Percentiles rank a stretch among this genome's conserved stretches.
phyloP scores from a whole-genome alignment of 2,329 filamentous ascomycete species.

The Conoideocrella luteorostrata region DNA sequence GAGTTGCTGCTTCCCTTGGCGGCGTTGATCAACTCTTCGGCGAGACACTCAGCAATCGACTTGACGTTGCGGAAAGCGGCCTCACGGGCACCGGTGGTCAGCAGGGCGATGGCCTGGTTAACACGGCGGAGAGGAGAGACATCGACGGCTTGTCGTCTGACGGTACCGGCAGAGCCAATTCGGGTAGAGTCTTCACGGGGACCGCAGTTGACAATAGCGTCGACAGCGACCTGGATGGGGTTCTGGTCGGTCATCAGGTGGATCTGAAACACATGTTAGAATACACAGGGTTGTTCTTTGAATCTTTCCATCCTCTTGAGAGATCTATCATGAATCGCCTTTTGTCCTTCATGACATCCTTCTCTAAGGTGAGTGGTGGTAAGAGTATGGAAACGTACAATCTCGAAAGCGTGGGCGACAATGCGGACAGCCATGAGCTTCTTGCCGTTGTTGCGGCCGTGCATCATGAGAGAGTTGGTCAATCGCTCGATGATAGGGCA shows the following conservation, averaged over 20 bases:
- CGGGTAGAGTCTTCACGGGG: conserved; percentile 99
- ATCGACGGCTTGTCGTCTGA: conserved; percentile 99
- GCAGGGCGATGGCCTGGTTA: conserved; percentile 98
- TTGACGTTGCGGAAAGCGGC: conserved; percentile 99
- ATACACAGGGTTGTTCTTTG: too few species aligned
- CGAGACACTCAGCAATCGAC: conserved; percentile 98
- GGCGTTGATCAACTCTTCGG: conserved; percentile 99
- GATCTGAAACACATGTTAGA: conserved; percentile 56
- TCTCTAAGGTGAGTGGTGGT: too few species aligned
- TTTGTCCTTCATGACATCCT: too few species aligned
- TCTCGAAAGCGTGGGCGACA: conserved; percentile 98
- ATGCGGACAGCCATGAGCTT: conserved; percentile 99
- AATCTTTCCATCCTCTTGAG: too few species aligned
- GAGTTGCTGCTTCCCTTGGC: conserved; percentile 99
- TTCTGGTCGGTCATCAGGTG: conserved; percentile 99
- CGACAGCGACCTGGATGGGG: conserved; percentile 98
- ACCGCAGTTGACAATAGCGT: conserved; percentile 99
- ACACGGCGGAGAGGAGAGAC: conserved; percentile 98
- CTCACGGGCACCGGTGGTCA: conserved; percentile 98
- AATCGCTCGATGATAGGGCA: conserved; percentile 99
- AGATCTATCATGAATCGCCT: too few species aligned
- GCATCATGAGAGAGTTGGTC: conserved; percentile 99
- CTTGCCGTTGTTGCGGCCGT: conserved; percentile 99
- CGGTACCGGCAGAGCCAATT: conserved; percentile 98
- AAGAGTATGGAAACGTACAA: conserved; percentile 59